Base-by-base conservation (phyloP, 805 yeast species). In the Metschnikowia kunwiensis region DNA sequence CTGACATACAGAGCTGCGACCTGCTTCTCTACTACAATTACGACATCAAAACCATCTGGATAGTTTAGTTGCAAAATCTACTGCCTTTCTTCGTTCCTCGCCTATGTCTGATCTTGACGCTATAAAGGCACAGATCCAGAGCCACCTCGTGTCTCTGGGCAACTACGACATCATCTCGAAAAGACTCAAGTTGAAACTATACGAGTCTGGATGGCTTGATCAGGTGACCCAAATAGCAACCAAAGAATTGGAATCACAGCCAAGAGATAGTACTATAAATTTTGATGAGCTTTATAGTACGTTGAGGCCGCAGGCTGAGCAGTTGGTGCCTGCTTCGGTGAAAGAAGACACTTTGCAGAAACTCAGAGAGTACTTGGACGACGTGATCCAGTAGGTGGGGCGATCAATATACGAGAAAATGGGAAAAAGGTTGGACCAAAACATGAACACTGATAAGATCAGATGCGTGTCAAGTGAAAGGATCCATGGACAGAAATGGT, bases 191-290 rank as follows among this genome's bases (percentile, higher is more conserved):
- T 70, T 80, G 37, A 77, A 75, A 51, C 70, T 89, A 8, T 72
- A 78, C 34, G 83, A 84, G 53, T 72, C 82, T 1, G 96, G 96
- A 5, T 89, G 97, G 97, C 78, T 77, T 42, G 95, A 86, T 49
- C 72, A 80, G 36, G 79, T 89, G 18, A 70, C 77, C 30, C 73
- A 71, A 25, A 48, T 82, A 27, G 83, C 94, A 3, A 58, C 58
- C 31, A 53, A 43, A 41, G 74, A 61, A 56, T 73, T 73, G 53
- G 63, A 70, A n/a, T 56, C 63, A 19, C 49, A 57, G n/a, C 34
- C 36, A 4, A 65, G 65, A 16, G 69, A 65, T 24, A 50, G 43
- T 14, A 29, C 37, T 12, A 68, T 75, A 9, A 79, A 69, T 45
- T 80, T 80, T 43, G 75, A 74, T 3, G 68, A 68, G 24, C 55